Percentiles rank a stretch among this genome's conserved stretches.
Conservation (phyloP, 2,329 filamentous ascomycete species). For the Aspergillus bombycis region DNA sequence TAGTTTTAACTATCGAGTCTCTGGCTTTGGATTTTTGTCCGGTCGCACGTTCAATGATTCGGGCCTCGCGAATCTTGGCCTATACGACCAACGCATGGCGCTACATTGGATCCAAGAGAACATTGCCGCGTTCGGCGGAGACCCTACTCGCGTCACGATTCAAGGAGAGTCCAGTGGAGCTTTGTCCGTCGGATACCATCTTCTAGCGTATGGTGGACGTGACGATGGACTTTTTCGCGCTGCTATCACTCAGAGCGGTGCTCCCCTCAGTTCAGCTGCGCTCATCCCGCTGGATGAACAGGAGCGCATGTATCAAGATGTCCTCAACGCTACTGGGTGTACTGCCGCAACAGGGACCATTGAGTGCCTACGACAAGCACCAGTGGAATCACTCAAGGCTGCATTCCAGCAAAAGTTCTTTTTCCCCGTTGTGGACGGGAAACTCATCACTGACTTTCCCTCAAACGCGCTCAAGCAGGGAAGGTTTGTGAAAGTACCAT, state of each 20-base stretch:
- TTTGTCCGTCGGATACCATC: constrained; percentile 21
- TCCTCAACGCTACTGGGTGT: constrained; percentile 16
- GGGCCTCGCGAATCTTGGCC: constrained; percentile 35
- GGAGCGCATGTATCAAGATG: constrained; percentile 11
- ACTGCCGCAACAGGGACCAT: not conserved
- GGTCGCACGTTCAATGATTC: constrained; percentile 30
- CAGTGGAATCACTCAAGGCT: constrained; percentile 5
- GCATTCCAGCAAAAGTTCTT: constrained; percentile 7
- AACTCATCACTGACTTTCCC: constrained; percentile 5
- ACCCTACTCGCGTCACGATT: constrained; percentile 19
- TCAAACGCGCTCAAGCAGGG: constrained; percentile 2
- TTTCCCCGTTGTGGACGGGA: constrained; percentile 14
- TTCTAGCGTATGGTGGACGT: constrained; percentile 27
- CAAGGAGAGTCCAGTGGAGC: constrained; percentile 22
- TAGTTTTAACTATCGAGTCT: constrained; percentile 55
- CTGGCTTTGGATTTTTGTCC: constrained; percentile 55
- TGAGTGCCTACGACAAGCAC: constrained; percentile 12
- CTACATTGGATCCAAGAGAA: constrained; percentile 22
- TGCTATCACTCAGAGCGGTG: constrained; percentile 25
- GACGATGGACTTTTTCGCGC: constrained; percentile 28
- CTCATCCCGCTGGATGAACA: constrained; percentile 5
- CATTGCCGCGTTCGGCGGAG: constrained; percentile 20
- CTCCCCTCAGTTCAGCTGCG: constrained; percentile 7
- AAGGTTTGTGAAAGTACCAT: constrained; percentile 10
- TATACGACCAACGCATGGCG: constrained; percentile 37